These are phyloP conservation scores for Ramaria sp. DNA, from an alignment of 768 basidiomycete genomes.

Conservation along the genomic window DNA sequence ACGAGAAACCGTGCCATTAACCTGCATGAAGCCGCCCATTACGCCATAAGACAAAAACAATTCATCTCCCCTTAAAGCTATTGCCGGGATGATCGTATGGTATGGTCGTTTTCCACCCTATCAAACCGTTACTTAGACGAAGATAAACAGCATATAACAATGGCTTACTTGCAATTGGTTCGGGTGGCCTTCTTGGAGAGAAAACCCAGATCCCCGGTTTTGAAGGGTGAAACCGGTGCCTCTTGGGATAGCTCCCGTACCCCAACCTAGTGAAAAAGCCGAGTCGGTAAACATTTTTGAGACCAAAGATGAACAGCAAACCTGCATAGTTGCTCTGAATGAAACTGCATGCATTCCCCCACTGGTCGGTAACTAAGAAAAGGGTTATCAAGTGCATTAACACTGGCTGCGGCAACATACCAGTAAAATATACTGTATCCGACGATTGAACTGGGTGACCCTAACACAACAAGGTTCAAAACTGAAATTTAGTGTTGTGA, in stretches of 20 bases:
- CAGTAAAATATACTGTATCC: conserved; percentile 93
- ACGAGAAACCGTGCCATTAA: conserved; percentile 11
- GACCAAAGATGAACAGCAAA: conserved; percentile 18
- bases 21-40: conserved; percentile 91
- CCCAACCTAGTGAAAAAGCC: conserved; percentile 51
- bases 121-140: not conserved
- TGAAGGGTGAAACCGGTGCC: conserved; percentile 96
- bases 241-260: conserved; percentile 85
- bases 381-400: not conserved
- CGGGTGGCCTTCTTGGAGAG: conserved; percentile 69
- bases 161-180: conserved; percentile 60
- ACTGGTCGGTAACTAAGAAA: conserved; percentile 61
- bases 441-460: conserved; percentile 78
- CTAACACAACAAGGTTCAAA: conserved; percentile 22
- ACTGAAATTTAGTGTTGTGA: not conserved
- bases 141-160: not conserved
- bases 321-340: conserved; percentile 86
- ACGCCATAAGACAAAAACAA: conserved; percentile 85
- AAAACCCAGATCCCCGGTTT: conserved; percentile 84
- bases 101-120: conserved; percentile 80
- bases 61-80: conserved; percentile 68
- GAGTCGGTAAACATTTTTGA: not conserved
- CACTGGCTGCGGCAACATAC: conserved; percentile 26
- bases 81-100: conserved; percentile 90
- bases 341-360: conserved; percentile 84